A percentile compares a stretch with the other conserved stretches of the same genome.
Evolutionary conservation across 208 protist genomes (phyloP).

Genomic region (Acanthamoeba triangularis): DNA sequence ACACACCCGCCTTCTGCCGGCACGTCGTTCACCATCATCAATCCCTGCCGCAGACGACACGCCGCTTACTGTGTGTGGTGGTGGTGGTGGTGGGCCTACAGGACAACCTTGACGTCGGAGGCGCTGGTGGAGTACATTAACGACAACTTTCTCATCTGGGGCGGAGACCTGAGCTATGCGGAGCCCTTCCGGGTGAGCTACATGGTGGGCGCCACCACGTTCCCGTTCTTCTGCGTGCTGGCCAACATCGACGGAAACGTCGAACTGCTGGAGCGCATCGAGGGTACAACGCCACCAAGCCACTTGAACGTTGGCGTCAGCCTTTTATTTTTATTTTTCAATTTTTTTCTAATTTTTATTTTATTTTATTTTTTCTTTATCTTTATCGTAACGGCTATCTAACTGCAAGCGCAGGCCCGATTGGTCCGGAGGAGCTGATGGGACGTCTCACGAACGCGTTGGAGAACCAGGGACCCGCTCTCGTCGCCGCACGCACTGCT

Average conservation of each 20-base stretch:
- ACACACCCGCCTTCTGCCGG: slow-evolving; percentile 54
- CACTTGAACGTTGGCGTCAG: neutral
- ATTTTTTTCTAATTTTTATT: no score
- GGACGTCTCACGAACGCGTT: neutral
- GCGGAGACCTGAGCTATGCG: neutral
- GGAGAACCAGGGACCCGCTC: neutral
- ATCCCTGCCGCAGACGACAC: no score
- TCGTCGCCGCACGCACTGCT: neutral
- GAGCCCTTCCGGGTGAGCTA: slow-evolving; percentile 35
- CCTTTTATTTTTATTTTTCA: no score
- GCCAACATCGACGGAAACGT: slow-evolving; percentile 17
- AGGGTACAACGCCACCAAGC: neutral
- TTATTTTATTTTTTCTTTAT: no score
- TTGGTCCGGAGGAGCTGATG: neutral
- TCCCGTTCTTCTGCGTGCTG: slow-evolving; percentile 25
- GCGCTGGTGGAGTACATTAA: slow-evolving; percentile 19
- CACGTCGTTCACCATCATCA: neutral
- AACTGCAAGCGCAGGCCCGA: neutral
- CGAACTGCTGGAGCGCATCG: neutral
- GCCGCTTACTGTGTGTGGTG: no score
- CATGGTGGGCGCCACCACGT: slow-evolving; percentile 55
- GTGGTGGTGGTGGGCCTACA: no score
- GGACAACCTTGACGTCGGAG: neutral
- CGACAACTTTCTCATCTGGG: slow-evolving; percentile 66
- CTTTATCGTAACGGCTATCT: neutral